phyloP scores from a whole-genome alignment of 108 stramenopile species.

The Cyclostephanos invisitatus region DNA sequence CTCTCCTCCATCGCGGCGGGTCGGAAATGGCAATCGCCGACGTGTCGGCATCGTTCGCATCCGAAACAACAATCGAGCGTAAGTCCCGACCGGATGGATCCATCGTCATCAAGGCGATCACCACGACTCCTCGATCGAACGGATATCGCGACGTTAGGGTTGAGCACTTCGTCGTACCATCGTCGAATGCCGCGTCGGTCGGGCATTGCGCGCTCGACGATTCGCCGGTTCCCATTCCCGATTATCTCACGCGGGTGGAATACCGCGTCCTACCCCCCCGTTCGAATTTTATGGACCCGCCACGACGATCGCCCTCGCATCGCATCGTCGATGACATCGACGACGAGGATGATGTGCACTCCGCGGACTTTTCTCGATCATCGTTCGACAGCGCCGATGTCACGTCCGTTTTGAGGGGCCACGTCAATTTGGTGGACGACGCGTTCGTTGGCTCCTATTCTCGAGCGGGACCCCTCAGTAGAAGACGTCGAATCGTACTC shows the following conservation, averaged over 20 bases:
- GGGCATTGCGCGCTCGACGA: not conserved
- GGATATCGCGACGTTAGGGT: slow-evolving; percentile 18
- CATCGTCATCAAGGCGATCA: slow-evolving; percentile 15
- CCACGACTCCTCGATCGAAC: slow-evolving; percentile 15
- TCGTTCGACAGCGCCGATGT: not conserved
- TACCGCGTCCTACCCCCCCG: slow-evolving; percentile 15
- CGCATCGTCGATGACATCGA: not conserved
- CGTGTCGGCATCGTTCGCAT: not conserved
- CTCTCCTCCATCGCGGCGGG: slow-evolving; percentile 1
- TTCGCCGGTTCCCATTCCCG: not conserved
- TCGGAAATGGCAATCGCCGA: too few species aligned
- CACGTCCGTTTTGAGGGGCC: slow-evolving; percentile 2
- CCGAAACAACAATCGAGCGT: slow-evolving; percentile 3
- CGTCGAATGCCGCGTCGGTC: slow-evolving; percentile 6
- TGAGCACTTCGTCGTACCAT: slow-evolving; percentile 9
- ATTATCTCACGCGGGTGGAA: slow-evolving; percentile 28
- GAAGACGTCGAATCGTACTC: not conserved
- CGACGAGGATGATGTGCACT: slow-evolving; percentile 15
- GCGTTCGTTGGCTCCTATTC: not conserved
- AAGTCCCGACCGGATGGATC: slow-evolving; percentile 16
- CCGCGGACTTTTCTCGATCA: slow-evolving; percentile 7
- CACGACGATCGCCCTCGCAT: not conserved
- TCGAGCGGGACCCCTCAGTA: not conserved
- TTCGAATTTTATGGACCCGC: slow-evolving; percentile 4
- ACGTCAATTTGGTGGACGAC: not conserved